Conservation (phyloP, 2,329 filamentous ascomycete genomes). For the Fusarium pseudonygamai region DNA sequence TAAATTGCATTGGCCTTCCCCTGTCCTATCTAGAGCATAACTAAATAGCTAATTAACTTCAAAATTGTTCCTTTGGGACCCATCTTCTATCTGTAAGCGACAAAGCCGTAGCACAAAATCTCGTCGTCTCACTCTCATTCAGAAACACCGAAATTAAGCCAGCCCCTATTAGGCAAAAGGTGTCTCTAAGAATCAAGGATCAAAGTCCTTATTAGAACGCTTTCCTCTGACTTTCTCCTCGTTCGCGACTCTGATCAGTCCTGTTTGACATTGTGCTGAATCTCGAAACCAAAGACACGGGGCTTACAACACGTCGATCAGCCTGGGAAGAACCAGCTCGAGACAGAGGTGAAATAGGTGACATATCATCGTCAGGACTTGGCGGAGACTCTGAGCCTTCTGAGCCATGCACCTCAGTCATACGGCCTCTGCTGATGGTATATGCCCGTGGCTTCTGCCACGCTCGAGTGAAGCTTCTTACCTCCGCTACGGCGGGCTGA, state of each 20-base stretch:
- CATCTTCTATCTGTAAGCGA: neutral
- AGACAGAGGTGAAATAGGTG: slow-evolving; percentile 18
- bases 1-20: neutral
- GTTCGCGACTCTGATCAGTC: neutral
- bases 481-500: slow-evolving; percentile 39
- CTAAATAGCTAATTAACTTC: neutral
- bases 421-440: slow-evolving; percentile 21
- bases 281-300: slow-evolving; percentile 10
- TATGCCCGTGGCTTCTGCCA: slow-evolving; percentile 39
- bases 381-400: neutral
- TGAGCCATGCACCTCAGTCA: slow-evolving; percentile 11
- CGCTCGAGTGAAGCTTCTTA: slow-evolving; percentile 34
- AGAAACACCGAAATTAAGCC: slow-evolving; percentile 21
- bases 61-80: neutral
- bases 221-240: neutral
- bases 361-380: neutral
- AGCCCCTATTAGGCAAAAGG: neutral
- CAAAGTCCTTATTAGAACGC: neutral
- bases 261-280: slow-evolving; percentile 18
- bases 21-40: neutral
- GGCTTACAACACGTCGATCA: slow-evolving; percentile 3
- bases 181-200: neutral
- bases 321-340: neutral
- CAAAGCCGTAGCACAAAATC: slow-evolving; percentile 14
- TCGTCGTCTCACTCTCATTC: slow-evolving; percentile 1